phyloP scores from a whole-genome alignment of 192 early-diverging fungal species.

The Allomyces macrogynus region DNA sequence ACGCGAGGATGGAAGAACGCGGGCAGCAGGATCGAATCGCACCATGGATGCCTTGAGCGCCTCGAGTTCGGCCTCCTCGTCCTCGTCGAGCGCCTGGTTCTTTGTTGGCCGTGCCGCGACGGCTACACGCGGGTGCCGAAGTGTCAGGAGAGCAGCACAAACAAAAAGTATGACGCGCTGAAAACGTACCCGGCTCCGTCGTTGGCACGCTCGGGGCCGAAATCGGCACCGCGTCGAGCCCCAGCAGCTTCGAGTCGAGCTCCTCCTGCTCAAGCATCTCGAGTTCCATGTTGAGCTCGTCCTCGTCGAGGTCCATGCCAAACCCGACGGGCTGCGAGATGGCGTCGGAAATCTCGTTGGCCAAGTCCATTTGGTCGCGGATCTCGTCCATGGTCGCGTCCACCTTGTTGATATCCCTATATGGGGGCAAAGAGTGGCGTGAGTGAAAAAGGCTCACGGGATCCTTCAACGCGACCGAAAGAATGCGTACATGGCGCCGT shows the following conservation, averaged over 20 bases:
- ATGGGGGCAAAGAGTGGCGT: background rate
- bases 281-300: slow-evolving; percentile 73
- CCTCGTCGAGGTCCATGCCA: slow-evolving; percentile 81
- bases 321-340: slow-evolving; percentile 74
- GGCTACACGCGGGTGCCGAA: background rate
- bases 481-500: slow-evolving; percentile 51
- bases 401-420: slow-evolving; percentile 78
- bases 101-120: slow-evolving; percentile 1
- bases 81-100: slow-evolving; percentile 18
- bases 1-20: background rate
- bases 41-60: slow-evolving; percentile 55
- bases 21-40: background rate
- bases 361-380: slow-evolving; percentile 89
- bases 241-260: slow-evolving; percentile 62
- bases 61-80: slow-evolving; percentile 66
- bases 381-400: slow-evolving; percentile 93
- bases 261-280: slow-evolving; percentile 87
- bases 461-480: background rate
- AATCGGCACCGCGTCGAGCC: slow-evolving; percentile 39
- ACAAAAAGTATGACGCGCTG: background rate
- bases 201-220: slow-evolving; percentile 39
- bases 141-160: background rate
- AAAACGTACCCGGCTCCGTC: slow-evolving; percentile 36
- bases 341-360: slow-evolving; percentile 82
- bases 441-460: background rate